phyloP scores from a whole-genome alignment of 2,329 filamentous ascomycete species.

The Furcasterigmium sp. region DNA sequence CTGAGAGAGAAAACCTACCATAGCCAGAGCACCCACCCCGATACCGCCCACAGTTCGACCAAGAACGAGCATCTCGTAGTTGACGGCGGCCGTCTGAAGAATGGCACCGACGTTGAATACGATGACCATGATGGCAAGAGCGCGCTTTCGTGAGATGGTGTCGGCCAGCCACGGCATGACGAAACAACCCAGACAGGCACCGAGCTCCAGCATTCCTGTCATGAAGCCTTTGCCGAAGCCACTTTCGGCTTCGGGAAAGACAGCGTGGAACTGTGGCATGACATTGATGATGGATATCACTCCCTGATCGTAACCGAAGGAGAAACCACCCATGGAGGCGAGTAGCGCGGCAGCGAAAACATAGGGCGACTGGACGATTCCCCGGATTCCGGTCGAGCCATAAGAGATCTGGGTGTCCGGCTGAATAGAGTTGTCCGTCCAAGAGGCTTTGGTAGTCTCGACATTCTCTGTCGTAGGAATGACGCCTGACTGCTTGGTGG shows the following conservation, averaged over 20 bases:
- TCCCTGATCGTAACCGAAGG: slow-evolving; percentile 28
- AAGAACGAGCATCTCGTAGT: slow-evolving; percentile 20
- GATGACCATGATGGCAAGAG: slow-evolving; percentile 28
- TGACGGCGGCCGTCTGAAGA: slow-evolving; percentile 24
- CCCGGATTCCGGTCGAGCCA: slow-evolving; percentile 20
- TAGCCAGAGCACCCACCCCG: slow-evolving; percentile 21
- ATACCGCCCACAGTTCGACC: slow-evolving; percentile 22
- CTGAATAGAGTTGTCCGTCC: no score
- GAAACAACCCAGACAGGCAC: slow-evolving; percentile 28
- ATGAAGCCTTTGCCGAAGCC: slow-evolving; percentile 31
- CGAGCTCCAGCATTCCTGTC: slow-evolving; percentile 36
- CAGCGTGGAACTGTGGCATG: slow-evolving; percentile 35
- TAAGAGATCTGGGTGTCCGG: slow-evolving; percentile 18
- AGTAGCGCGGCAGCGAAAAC: slow-evolving; percentile 36
- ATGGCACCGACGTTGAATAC: slow-evolving; percentile 37
- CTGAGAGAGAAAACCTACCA: no score
- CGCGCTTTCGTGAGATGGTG: slow-evolving; percentile 35
- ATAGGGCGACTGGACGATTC: slow-evolving; percentile 27
- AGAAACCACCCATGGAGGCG: slow-evolving; percentile 28
- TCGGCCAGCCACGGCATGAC: slow-evolving; percentile 31
- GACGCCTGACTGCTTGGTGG: no score
- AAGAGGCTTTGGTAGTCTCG: no score
- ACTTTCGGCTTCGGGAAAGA: slow-evolving; percentile 21
- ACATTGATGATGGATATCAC: slow-evolving; percentile 35
- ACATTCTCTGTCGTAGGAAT: no score